These are phyloP conservation scores for Puccinia novopanici DNA, from an alignment of 1,284 basidiomycete species.

Conservation along the genomic window DNA sequence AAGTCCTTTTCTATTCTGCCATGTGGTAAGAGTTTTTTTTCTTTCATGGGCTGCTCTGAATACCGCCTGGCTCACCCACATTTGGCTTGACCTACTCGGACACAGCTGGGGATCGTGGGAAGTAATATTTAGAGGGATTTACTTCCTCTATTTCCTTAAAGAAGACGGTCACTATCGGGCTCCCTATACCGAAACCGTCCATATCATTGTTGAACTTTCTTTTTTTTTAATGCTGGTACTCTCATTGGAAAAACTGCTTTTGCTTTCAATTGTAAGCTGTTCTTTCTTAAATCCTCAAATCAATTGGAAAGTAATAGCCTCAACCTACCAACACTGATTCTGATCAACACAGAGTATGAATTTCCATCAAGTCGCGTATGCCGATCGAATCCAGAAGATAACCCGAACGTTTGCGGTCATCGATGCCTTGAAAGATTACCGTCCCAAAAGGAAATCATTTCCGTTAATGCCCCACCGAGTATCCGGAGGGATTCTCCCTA, in stretches of 20 bases:
- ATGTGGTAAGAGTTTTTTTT: constrained; percentile 59
- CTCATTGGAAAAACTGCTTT: constrained; percentile 44
- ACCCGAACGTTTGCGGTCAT: constrained; percentile 66
- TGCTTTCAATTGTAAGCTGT: constrained; percentile 39
- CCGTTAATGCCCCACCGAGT: background rate
- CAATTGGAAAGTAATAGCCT: constrained; percentile 69
- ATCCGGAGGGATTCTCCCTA: constrained; percentile 3
- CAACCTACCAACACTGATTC: constrained; percentile 56
- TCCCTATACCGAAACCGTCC: constrained; percentile 26
- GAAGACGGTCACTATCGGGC: constrained; percentile 24
- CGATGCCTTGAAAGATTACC: constrained; percentile 71
- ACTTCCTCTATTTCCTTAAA: background rate
- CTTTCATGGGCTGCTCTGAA: constrained; percentile 66
- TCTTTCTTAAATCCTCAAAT: constrained; percentile 58
- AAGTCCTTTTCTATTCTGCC: constrained; percentile 43
- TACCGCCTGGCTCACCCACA: constrained; percentile 44
- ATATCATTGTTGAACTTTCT: constrained; percentile 10
- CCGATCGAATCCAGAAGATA: constrained; percentile 69
- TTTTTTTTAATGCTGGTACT: constrained; percentile 42
- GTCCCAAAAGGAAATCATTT: constrained; percentile 63
- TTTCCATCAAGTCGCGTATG: constrained; percentile 75
- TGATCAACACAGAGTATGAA: constrained; percentile 59
- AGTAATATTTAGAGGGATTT: constrained; percentile 37
- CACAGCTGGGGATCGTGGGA: constrained; percentile 48
- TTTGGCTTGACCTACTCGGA: background rate